These are phyloP conservation scores for Cystobasidiaceae sp. DNA, from an alignment of 1,284 basidiomycete species.

Conservation along the genomic window DNA sequence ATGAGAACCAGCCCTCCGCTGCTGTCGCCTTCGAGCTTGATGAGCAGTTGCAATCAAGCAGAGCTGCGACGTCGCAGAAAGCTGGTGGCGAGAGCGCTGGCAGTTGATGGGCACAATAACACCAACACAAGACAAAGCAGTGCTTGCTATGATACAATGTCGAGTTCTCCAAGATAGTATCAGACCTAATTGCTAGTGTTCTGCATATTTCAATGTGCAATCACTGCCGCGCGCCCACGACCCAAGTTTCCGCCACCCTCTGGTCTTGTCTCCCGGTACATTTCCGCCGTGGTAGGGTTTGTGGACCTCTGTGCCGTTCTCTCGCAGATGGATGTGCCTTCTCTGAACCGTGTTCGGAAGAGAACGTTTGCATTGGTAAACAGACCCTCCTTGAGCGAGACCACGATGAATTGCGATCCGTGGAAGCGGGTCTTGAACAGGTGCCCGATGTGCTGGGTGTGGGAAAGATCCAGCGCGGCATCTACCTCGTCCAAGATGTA, in stretches of 20 bases:
- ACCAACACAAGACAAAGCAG: too few species aligned
- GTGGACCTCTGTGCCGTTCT: slow-evolving; percentile 26
- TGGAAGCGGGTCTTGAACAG: slow-evolving; percentile 96
- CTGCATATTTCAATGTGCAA: too few species aligned
- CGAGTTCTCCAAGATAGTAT: too few species aligned
- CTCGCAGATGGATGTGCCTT: slow-evolving; percentile 43
- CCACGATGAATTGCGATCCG: slow-evolving; percentile 96
- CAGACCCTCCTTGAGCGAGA: slow-evolving; percentile 91
- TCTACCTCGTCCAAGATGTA: slow-evolving; percentile 95
- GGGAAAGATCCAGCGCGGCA: slow-evolving; percentile 65
- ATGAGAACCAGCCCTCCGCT: too few species aligned
- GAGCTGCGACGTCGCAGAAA: too few species aligned
- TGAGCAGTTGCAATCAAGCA: too few species aligned
- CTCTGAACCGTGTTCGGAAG: slow-evolving; percentile 65
- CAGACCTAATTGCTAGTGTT: too few species aligned
- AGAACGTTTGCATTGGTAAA: slow-evolving; percentile 95
- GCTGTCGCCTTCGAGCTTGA: too few species aligned
- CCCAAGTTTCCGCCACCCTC: background rate
- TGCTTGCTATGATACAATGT: too few species aligned
- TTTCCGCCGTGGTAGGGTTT: slow-evolving; percentile 13
- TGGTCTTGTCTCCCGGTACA: slow-evolving; percentile 12
- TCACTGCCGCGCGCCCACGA: background rate
- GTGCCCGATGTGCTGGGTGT: slow-evolving; percentile 91
- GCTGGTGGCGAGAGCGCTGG: too few species aligned
- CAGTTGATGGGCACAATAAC: too few species aligned